A percentile compares a stretch with the other conserved stretches of the same genome.
Conservation (phyloP, 2,329 filamentous ascomycete genomes). For the Apiospora rasikravindrae region DNA sequence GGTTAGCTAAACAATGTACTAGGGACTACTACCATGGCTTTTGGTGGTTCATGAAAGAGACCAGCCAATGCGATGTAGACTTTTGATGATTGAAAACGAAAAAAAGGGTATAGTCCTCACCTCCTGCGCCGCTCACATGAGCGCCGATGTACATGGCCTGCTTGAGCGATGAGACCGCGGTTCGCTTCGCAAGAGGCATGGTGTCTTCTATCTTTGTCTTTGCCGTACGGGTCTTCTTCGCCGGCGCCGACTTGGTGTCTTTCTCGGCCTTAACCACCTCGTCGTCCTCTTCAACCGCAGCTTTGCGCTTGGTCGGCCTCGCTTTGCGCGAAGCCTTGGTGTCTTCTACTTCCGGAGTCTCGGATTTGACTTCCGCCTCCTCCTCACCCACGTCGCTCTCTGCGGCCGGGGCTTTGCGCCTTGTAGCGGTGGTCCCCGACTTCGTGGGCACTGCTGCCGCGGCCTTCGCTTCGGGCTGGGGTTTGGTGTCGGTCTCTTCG, state of each 20-base stretch:
- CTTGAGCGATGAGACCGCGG: slow-evolving; percentile 66
- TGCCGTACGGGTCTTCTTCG: slow-evolving; percentile 50
- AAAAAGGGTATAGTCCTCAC: slow-evolving; percentile 47
- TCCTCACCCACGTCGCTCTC: slow-evolving; percentile 18
- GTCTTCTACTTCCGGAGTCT: slow-evolving; percentile 24
- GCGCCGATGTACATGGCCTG: slow-evolving; percentile 83
- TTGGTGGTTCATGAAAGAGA: slow-evolving; percentile 11
- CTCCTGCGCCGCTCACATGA: slow-evolving; percentile 89
- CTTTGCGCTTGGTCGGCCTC: slow-evolving; percentile 41
- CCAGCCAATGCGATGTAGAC: background rate
- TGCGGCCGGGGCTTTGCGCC: slow-evolving; percentile 38
- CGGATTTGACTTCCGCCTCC: slow-evolving; percentile 27
- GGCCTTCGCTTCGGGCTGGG: slow-evolving; percentile 14
- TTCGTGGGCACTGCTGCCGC: background rate
- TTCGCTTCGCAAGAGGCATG: slow-evolving; percentile 73
- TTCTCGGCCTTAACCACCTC: slow-evolving; percentile 28
- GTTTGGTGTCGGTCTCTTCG: background rate
- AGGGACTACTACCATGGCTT: background rate
- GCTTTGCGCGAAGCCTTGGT: slow-evolving; percentile 45
- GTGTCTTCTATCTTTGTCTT: slow-evolving; percentile 42
- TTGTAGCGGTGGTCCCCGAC: slow-evolving; percentile 27
- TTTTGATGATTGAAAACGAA: background rate
- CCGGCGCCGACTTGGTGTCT: slow-evolving; percentile 28
- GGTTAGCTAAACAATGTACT: background rate
- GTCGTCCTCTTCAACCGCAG: slow-evolving; percentile 32